Conservation (phyloP, 1,284 basidiomycete species). For the Ustilago vetiveriae region DNA sequence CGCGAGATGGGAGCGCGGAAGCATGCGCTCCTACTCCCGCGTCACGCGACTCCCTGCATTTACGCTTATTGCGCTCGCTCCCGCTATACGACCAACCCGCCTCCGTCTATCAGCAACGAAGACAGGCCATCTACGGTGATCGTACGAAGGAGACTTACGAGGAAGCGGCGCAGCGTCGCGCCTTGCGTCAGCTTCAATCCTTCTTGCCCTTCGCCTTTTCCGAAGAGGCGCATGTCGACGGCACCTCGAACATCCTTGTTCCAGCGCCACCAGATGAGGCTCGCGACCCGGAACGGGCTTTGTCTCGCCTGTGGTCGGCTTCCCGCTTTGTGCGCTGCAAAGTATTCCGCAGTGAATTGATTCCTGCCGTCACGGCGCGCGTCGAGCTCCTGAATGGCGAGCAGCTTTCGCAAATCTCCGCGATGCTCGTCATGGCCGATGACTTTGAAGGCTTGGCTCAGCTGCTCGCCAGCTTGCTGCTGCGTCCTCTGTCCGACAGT, state of each 20-base stretch:
- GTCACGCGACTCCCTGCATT: slow-evolving; percentile 40
- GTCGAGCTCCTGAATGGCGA: slow-evolving; percentile 28
- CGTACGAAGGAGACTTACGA: slow-evolving; percentile 62
- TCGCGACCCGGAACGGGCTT: neutral
- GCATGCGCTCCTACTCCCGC: neutral
- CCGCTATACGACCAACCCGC: slow-evolving; percentile 49
- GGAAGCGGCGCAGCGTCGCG: slow-evolving; percentile 61
- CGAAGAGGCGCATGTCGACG: neutral
- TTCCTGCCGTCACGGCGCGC: slow-evolving; percentile 33
- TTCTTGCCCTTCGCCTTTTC: slow-evolving; percentile 40
- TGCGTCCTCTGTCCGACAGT: slow-evolving; percentile 33
- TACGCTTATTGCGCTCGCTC: slow-evolving; percentile 57
- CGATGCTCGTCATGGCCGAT: slow-evolving; percentile 26
- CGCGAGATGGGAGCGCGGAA: neutral
- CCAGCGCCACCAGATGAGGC: neutral
- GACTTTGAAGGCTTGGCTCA: slow-evolving; percentile 43
- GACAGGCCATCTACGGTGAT: slow-evolving; percentile 62
- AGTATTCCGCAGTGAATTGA: slow-evolving; percentile 31
- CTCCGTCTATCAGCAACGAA: slow-evolving; percentile 53
- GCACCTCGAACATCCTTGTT: neutral
- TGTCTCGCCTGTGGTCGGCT: slow-evolving; percentile 52
- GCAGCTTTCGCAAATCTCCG: slow-evolving; percentile 29
- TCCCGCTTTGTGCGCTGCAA: slow-evolving; percentile 54
- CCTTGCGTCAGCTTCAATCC: slow-evolving; percentile 48
- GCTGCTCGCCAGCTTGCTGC: slow-evolving; percentile 28